Evolutionary conservation across 2,329 filamentous ascomycete species (phyloP).

Genomic region (Penicillium psychrosexuale): DNA sequence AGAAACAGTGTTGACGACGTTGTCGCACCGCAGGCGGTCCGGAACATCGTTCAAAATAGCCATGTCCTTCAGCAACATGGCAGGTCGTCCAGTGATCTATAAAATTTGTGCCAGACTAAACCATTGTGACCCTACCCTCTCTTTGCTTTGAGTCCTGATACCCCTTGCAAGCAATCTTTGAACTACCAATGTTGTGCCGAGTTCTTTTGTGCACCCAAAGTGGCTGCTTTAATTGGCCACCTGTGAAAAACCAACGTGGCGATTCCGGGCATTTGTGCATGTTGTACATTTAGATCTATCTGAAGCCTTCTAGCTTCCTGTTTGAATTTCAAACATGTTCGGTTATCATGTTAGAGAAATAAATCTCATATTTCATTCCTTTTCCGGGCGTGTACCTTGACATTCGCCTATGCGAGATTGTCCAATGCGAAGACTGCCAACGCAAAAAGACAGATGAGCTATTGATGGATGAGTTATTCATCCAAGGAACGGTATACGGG

Average conservation of each 20-base stretch:
- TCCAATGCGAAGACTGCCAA: too few species aligned
- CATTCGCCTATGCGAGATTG: too few species aligned
- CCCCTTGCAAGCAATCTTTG: conserved; percentile 2
- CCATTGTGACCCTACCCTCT: not conserved
- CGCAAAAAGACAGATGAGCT: too few species aligned
- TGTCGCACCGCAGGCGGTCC: conserved; percentile 27
- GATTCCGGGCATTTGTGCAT: not conserved
- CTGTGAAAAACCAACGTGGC: not conserved
- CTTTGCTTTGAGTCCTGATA: conserved; percentile 4
- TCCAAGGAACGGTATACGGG: too few species aligned
- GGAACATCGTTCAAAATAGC: conserved; percentile 17
- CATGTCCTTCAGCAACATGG: conserved; percentile 14
- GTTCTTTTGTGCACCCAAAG: not conserved
- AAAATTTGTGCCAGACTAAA: not conserved
- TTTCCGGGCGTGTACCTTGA: too few species aligned
- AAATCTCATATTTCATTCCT: not conserved
- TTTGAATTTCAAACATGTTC: not conserved
- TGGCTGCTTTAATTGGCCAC: not conserved
- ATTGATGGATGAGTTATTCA: too few species aligned
- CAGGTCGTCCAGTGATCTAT: conserved; percentile 14
- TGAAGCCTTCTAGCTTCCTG: not conserved
- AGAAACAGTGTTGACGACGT: conserved; percentile 68
- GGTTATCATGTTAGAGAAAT: not conserved
- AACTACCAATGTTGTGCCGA: not conserved
- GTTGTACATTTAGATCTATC: not conserved